Evolutionary conservation across 306 rosid species (phyloP).

Genomic region (Cicer judaicum): DNA sequence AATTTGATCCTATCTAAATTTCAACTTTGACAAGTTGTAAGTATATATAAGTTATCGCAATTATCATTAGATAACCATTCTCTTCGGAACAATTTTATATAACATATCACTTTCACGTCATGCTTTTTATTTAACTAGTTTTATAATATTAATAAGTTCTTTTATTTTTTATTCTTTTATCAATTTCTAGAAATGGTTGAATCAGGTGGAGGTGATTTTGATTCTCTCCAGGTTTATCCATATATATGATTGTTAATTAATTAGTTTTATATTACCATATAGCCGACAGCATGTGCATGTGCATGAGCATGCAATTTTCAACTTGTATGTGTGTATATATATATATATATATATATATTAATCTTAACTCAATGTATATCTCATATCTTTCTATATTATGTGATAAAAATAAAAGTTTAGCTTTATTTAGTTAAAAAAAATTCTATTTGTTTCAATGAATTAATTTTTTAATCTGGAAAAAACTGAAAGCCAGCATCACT

Average conservation of each 20-base stretch:
- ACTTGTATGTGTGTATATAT: too few relatives aligned
- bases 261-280: too few relatives aligned
- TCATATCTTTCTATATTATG: background rate
- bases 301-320: slow-evolving; percentile 8
- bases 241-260: background rate
- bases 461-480: background rate
- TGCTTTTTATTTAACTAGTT: slow-evolving; percentile 8
- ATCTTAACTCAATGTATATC: background rate
- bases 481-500: background rate
- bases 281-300: background rate
- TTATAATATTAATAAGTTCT: background rate
- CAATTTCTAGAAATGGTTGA: background rate
- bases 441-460: background rate
- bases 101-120: slow-evolving; percentile 21
- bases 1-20: background rate
- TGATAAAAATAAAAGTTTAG: background rate
- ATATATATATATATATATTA: background rate
- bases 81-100: background rate
- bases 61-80: background rate
- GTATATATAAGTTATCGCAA: background rate
- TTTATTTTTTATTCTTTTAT: background rate
- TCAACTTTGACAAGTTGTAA: slow-evolving; percentile 12
- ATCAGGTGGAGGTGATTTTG: background rate
- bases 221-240: slow-evolving; percentile 9
- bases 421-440: background rate